Evolutionary conservation across 139 green algal genomes (phyloP).

Genomic region (Chlorella sp.): DNA sequence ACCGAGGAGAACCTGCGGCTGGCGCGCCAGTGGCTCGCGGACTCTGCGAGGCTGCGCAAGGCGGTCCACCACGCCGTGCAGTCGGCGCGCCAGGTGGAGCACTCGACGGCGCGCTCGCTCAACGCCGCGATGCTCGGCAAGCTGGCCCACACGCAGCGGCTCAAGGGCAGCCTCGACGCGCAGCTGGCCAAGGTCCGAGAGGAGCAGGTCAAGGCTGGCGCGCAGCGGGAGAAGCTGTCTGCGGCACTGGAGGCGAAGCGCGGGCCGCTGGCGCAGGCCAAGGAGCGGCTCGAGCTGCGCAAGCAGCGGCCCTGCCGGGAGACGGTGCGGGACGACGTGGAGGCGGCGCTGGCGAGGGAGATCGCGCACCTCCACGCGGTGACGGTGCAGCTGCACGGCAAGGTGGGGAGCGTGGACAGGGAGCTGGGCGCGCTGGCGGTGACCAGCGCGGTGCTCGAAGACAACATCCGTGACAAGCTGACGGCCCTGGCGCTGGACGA

Average conservation of each 20-base stretch:
- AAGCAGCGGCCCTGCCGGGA: conserved; percentile 25
- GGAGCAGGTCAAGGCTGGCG: conserved; percentile 17
- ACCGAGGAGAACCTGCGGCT: conserved; percentile 33
- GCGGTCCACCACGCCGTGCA: conserved; percentile 20
- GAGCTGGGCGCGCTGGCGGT: conserved; percentile 21
- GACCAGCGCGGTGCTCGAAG: conserved; percentile 13
- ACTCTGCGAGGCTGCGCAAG: conserved; percentile 23
- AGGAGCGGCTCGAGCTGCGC: conserved; percentile 30
- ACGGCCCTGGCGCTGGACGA: conserved; percentile 24
- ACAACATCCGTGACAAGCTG: conserved; percentile 37
- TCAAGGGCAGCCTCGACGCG: conserved; percentile 6
- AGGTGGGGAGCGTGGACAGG: conserved; percentile 25
- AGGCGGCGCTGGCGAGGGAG: conserved; percentile 30
- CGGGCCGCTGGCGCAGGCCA: conserved; percentile 31
- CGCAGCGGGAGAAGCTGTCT: conserved; percentile 14
- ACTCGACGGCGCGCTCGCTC: conserved; percentile 16
- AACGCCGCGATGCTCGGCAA: conserved; percentile 34
- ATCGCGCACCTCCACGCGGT: conserved; percentile 30
- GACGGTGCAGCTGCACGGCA: conserved; percentile 26
- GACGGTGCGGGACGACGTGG: conserved; percentile 36
- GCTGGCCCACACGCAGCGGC: conserved; percentile 1
- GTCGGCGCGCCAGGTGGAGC: conserved; percentile 33
- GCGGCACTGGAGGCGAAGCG: conserved; percentile 28
- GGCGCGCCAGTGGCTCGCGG: conserved; percentile 25
- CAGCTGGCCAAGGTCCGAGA: conserved; percentile 14